phyloP scores from a whole-genome alignment of 345 rosid species.

The Boechera stricta region DNA sequence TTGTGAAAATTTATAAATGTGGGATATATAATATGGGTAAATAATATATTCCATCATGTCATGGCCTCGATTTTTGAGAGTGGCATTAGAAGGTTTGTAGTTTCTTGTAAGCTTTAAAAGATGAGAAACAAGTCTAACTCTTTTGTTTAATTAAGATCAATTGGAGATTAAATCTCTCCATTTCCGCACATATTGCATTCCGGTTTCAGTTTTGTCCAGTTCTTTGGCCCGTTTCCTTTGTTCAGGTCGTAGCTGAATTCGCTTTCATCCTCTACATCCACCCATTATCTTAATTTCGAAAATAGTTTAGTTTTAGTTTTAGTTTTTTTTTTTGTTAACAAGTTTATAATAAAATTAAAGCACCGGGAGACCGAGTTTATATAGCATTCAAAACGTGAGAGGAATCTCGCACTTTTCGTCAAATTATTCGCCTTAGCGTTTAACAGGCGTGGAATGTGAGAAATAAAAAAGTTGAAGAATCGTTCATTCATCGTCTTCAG shows the following conservation, averaged over 20 bases:
- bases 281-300: not conserved
- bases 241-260: slow-evolving; percentile 59
- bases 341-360: no score
- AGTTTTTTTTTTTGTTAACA: no score
- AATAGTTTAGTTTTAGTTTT: no score
- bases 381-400: no score
- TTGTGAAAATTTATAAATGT: not conserved
- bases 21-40: not conserved
- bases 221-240: slow-evolving; percentile 56
- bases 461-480: no score
- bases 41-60: slow-evolving; percentile 68
- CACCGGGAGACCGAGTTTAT: no score
- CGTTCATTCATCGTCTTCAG: no score
- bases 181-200: slow-evolving; percentile 69
- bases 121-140: slow-evolving; percentile 59
- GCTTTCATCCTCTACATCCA: slow-evolving; percentile 61
- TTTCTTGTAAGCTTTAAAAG: slow-evolving; percentile 57
- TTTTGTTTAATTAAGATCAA: slow-evolving; percentile 58
- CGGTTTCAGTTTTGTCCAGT: slow-evolving; percentile 72
- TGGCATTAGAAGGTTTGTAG: slow-evolving; percentile 62
- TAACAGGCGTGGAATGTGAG: no score
- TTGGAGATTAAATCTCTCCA: slow-evolving; percentile 88
- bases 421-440: no score
- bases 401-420: no score
- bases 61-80: slow-evolving; percentile 80